A percentile compares a stretch with the other conserved stretches of the same genome.
Evolutionary conservation across 768 basidiomycete species (phyloP).

Genomic region (Phylloporus rhodoxanthus): DNA sequence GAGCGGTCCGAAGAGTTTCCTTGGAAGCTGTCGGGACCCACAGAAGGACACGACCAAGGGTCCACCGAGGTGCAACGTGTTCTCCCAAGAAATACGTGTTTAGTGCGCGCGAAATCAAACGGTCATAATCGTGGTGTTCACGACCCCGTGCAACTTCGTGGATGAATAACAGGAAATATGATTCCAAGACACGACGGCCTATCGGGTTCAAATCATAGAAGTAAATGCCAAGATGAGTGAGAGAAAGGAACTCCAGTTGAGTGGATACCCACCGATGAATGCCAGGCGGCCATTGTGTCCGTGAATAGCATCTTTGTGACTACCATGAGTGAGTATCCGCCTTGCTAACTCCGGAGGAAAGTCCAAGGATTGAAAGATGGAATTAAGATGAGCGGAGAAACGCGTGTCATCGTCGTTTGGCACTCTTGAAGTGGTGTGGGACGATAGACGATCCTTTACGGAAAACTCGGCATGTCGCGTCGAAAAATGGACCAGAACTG

Average conservation of each 20-base stretch:
- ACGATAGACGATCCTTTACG: slow-evolving; percentile 3
- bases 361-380: slow-evolving; percentile 56
- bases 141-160: slow-evolving; percentile 46
- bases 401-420: slow-evolving; percentile 17
- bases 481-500: slow-evolving; percentile 6
- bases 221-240: neutral
- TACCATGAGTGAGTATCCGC: slow-evolving; percentile 72
- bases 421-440: neutral
- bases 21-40: slow-evolving; percentile 61
- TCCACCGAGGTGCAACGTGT: slow-evolving; percentile 71
- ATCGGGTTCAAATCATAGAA: slow-evolving; percentile 1
- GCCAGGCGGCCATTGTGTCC: slow-evolving; percentile 70
- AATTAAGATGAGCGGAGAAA: slow-evolving; percentile 52
- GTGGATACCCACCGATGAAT: slow-evolving; percentile 53
- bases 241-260: neutral
- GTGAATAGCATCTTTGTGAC: slow-evolving; percentile 56
- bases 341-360: slow-evolving; percentile 68
- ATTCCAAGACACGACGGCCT: slow-evolving; percentile 75
- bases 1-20: slow-evolving; percentile 26
- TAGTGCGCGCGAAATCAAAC: slow-evolving; percentile 48
- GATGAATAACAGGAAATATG: slow-evolving; percentile 70
- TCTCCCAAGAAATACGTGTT: slow-evolving; percentile 71
- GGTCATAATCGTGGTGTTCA: slow-evolving; percentile 52
- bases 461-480: slow-evolving; percentile 6
- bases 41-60: slow-evolving; percentile 62